These are phyloP conservation scores for Zygotorulaspora florentina DNA, from an alignment of 805 yeast genomes.

Conservation along the genomic window DNA sequence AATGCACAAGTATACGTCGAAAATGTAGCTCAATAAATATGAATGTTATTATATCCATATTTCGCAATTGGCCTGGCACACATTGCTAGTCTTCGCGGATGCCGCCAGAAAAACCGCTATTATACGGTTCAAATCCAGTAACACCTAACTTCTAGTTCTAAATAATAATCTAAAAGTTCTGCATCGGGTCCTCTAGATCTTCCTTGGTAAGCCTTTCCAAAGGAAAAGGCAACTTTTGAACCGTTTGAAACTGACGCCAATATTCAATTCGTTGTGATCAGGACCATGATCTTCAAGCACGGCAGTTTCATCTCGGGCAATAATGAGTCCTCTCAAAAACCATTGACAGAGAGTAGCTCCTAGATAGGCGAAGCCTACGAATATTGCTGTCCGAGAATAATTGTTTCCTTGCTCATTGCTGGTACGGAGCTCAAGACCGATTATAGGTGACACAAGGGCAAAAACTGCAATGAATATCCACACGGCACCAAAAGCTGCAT, in stretches of 20 bases:
- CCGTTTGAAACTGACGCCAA: conserved; percentile 10
- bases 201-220: conserved; percentile 8
- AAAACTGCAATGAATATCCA: conserved; percentile 50
- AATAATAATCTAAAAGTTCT: too few species aligned
- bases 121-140: too few species aligned
- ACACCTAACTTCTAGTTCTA: too few species aligned
- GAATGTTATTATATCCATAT: too few species aligned
- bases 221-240: conserved; percentile 8
- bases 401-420: conserved; percentile 30
- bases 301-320: conserved; percentile 44
- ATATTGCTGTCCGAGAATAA: conserved; percentile 50
- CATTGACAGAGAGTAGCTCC: conserved; percentile 42
- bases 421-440: conserved; percentile 51
- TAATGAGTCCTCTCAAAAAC: conserved; percentile 50
- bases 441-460: conserved; percentile 54
- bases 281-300: conserved; percentile 22
- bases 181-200: too few species aligned
- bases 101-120: too few species aligned
- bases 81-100: too few species aligned
- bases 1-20: too few species aligned
- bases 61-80: too few species aligned
- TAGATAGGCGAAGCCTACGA: conserved; percentile 51
- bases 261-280: conserved; percentile 26
- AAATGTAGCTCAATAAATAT: too few species aligned
- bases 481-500: conserved; percentile 45